These are phyloP conservation scores for Dactylellina cionopaga DNA, from an alignment of 2,329 filamentous ascomycete genomes.

Conservation along the genomic window DNA sequence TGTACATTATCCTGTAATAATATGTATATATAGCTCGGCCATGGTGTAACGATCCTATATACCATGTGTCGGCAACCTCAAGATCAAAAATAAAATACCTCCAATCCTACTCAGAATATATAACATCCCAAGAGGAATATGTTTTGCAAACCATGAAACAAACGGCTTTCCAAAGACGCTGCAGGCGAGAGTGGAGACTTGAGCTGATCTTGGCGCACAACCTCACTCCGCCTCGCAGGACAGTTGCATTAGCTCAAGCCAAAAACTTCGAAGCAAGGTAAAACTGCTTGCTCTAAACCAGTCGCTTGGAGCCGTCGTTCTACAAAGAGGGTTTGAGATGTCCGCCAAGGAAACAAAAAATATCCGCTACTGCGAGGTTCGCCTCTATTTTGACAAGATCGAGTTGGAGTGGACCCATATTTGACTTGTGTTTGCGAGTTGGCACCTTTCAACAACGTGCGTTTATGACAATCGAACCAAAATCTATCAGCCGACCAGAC, in stretches of 20 bases:
- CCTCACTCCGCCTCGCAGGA: slow-evolving; percentile 35
- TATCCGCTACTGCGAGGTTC: not conserved
- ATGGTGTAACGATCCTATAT: too few relatives aligned
- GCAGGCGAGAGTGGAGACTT: slow-evolving; percentile 16
- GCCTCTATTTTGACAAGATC: not conserved
- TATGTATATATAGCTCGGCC: too few relatives aligned
- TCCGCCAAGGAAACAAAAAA: not conserved
- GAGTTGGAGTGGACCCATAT: not conserved
- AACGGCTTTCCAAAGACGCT: slow-evolving; percentile 39
- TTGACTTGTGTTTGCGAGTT: not conserved
- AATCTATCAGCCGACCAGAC: too few relatives aligned
- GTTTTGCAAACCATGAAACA: not conserved
- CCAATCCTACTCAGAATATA: too few relatives aligned
- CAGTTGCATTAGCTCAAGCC: not conserved
- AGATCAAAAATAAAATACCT: too few relatives aligned
- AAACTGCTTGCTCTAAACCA: not conserved
- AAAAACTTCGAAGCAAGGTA: slow-evolving; percentile 2
- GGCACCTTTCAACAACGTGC: too few relatives aligned
- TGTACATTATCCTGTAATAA: too few relatives aligned
- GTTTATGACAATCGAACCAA: too few relatives aligned
- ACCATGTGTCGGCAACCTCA: too few relatives aligned
- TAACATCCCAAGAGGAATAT: slow-evolving; percentile 2
- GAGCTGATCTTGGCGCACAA: slow-evolving; percentile 12
- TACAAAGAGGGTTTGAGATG: not conserved
- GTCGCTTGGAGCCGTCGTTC: not conserved